Conservation (phyloP, 495 filamentous ascomycete genomes). For the Penicillium atrosanguineum region DNA sequence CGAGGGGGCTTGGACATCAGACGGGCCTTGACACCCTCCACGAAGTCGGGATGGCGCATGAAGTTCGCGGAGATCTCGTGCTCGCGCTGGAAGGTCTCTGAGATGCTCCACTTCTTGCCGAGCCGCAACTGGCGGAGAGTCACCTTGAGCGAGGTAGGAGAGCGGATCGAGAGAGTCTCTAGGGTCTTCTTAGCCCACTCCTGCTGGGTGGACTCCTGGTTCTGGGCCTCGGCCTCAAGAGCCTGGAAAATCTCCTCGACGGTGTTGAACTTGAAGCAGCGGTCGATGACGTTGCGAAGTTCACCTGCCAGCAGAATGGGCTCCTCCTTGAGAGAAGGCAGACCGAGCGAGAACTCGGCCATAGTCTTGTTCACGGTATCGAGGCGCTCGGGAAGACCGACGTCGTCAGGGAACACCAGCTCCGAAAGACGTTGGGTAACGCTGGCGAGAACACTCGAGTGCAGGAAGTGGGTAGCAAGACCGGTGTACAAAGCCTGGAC, state of each 20-base stretch:
- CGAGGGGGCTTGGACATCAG: constrained; percentile 64
- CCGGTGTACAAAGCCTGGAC: constrained; percentile 79
- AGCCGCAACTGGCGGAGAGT: constrained; percentile 75
- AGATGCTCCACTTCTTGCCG: constrained; percentile 71
- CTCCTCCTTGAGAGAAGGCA: constrained; percentile 63
- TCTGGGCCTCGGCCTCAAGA: constrained; percentile 54
- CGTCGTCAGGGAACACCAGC: constrained; percentile 77
- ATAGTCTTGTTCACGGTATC: constrained; percentile 79
- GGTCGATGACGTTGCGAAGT: constrained; percentile 76
- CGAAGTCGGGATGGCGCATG: constrained; percentile 86
- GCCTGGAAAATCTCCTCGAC: constrained; percentile 69
- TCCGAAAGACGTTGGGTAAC: constrained; percentile 86
- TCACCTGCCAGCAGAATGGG: constrained; percentile 61
- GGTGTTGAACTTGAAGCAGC: constrained; percentile 66
- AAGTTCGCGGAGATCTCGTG: constrained; percentile 75
- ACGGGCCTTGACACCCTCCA: constrained; percentile 74
- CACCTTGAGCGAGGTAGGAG: constrained; percentile 81
- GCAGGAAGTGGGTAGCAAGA: constrained; percentile 89
- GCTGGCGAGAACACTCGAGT: constrained; percentile 77
- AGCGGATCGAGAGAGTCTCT: constrained; percentile 66
- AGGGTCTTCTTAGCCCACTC: constrained; percentile 76
- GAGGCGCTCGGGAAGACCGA: constrained; percentile 56
- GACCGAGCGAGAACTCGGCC: constrained; percentile 81
- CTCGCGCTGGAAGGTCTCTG: constrained; percentile 79
- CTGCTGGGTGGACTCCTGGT: constrained; percentile 24